Evolutionary conservation across 163 green algal genomes (phyloP), one percentile per base, ranked within the genome.

Genomic region (Scenedesmus sp.): DNA sequence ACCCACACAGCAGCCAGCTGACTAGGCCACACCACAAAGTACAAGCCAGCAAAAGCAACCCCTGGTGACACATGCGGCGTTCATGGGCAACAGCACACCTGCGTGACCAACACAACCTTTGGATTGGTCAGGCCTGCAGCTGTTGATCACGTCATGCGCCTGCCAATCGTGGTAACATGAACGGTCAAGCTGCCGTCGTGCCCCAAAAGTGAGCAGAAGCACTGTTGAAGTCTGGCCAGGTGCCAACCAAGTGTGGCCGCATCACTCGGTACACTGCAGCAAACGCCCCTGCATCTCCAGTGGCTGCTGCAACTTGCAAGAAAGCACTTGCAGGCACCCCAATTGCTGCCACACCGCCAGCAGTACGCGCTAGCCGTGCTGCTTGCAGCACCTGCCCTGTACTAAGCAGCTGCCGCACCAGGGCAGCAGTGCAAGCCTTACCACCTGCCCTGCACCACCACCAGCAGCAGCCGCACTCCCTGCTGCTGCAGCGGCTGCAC

Each of bases 381-480:
- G 83, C 83, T 30, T 81, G 68, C 70, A 90, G 89, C 26, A 87
- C 70, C 53, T 92, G 53, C 49, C 89, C 89, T 1, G 68, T 44
- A 3, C 35, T 35, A 9, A 90, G 37, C 70, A 92, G 83, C 83
- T 90, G 83, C 61, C 53, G 76, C 42, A 89, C 82, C 13, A 72
- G 44, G 3, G 88, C 82, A 18, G 33, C 61, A 33, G 65, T 85
- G 72, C 37, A 83, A 2, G 68, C 44, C 12, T 43, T 72, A 18
- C 26, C 70, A 3, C 22, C 85, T 15, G 44, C 46, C 35, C 7
- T 6, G 12, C 37, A 43, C 26, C 61, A 59, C 85, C 85, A 30
- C 30, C 85, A 83, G 61, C 61, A 53, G 10, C 83, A 10, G 24
- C 83, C 33, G 37, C 83, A 81, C 7, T 40, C 15, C 16, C 65